Conservation (phyloP, 306 rosid species). For the Notholithocarpus densiflorus region DNA sequence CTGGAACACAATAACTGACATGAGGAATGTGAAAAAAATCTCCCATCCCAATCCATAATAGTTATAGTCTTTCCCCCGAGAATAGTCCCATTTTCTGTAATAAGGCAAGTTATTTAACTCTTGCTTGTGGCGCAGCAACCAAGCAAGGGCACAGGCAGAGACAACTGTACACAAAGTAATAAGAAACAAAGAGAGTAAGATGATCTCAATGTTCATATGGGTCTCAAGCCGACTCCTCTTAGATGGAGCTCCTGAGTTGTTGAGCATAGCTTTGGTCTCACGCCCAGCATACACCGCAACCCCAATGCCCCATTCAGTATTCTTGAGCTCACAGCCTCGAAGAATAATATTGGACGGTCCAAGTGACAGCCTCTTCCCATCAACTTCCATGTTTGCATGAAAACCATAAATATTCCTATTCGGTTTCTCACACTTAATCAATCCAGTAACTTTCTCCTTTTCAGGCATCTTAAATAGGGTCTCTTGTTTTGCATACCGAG, state of each 20-base stretch:
- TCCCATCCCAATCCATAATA: conserved; percentile 81
- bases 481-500: conserved; percentile 90
- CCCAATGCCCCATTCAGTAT: conserved; percentile 79
- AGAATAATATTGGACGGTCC: conserved; percentile 89
- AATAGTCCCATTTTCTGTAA: conserved; percentile 59
- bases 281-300: conserved; percentile 82
- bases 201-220: conserved; percentile 85
- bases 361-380: conserved; percentile 72
- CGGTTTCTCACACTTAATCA: conserved; percentile 89
- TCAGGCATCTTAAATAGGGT: conserved; percentile 62
- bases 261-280: conserved; percentile 96
- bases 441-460: conserved; percentile 52
- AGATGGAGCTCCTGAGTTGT: conserved; percentile 93
- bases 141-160: conserved; percentile 71
- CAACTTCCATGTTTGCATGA: conserved; percentile 77
- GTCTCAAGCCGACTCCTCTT: conserved; percentile 93
- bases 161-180: conserved; percentile 62
- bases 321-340: conserved; percentile 91
- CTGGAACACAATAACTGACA: conserved; percentile 91
- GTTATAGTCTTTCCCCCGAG: conserved; percentile 34
- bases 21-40: conserved; percentile 76
- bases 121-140: conserved; percentile 58
- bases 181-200: conserved; percentile 73
- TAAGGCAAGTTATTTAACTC: conserved; percentile 52
- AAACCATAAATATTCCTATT: conserved; percentile 92